Percentiles rank a stretch among this genome's conserved stretches.
phyloP scores from a whole-genome alignment of 768 basidiomycete species.

The Russula emetica region DNA sequence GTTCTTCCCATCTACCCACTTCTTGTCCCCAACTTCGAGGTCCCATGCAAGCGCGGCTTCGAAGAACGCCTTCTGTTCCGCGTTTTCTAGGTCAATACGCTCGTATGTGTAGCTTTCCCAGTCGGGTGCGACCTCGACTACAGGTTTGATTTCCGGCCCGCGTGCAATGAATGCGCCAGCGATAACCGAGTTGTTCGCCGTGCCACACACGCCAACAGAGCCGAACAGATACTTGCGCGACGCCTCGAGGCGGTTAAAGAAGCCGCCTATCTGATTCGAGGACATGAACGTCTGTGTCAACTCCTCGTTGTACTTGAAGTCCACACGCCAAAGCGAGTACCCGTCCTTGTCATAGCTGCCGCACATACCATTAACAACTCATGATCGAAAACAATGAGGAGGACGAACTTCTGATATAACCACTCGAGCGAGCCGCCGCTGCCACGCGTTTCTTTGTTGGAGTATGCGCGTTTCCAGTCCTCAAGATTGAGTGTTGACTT shows the following conservation, averaged over 20 bases:
- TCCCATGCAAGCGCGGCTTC: slow-evolving; percentile 94
- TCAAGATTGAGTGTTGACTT: slow-evolving; percentile 86
- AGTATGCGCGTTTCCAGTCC: slow-evolving; percentile 97
- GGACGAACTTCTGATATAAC: slow-evolving; percentile 89
- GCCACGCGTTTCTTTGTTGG: slow-evolving; percentile 94
- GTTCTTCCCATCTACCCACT: slow-evolving; percentile 88
- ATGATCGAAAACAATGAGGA: neutral
- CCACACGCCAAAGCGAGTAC: slow-evolving; percentile 86
- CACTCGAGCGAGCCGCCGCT: slow-evolving; percentile 81
- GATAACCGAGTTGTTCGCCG: slow-evolving; percentile 72
- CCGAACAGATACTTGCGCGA: slow-evolving; percentile 97
- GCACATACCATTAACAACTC: slow-evolving; percentile 10
- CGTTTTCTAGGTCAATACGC: slow-evolving; percentile 68
- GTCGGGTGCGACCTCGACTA: slow-evolving; percentile 81
- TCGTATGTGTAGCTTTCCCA: slow-evolving; percentile 85
- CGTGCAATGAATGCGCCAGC: slow-evolving; percentile 78
- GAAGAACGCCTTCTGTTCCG: slow-evolving; percentile 82
- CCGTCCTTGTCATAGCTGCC: slow-evolving; percentile 80
- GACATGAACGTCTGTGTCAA: slow-evolving; percentile 93
- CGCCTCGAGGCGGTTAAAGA: slow-evolving; percentile 97
- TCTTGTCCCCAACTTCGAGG: slow-evolving; percentile 80
- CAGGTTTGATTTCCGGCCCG: slow-evolving; percentile 66
- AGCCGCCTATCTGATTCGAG: slow-evolving; percentile 87
- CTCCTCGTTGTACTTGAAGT: slow-evolving; percentile 96
- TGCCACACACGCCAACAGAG: slow-evolving; percentile 86